Percentiles rank a stretch among this genome's conserved stretches.
phyloP scores from a whole-genome alignment of 1,284 basidiomycete genomes.

The Leccinum brunneo-olivaceum region DNA sequence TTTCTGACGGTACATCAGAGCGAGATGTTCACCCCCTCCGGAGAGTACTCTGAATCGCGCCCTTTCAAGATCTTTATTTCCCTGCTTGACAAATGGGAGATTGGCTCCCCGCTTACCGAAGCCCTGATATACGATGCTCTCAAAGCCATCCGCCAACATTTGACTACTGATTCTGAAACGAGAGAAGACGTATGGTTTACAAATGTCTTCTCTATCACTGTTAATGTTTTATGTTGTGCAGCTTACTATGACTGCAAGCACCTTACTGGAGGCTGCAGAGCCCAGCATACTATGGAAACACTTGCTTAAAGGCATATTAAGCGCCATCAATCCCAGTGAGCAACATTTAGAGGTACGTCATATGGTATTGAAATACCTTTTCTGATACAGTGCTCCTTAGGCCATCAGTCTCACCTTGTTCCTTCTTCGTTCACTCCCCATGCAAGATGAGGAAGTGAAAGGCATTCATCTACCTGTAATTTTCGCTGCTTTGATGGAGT shows the following conservation, averaged over 20 bases:
- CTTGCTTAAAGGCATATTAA: conserved; percentile 51
- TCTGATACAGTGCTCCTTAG: conserved; percentile 31
- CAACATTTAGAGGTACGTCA: conserved; percentile 40
- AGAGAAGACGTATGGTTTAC: conserved; percentile 55
- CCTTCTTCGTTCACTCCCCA: conserved; percentile 61
- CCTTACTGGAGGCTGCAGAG: conserved; percentile 90
- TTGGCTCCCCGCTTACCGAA: conserved; percentile 79
- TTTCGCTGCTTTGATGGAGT: conserved; percentile 60
- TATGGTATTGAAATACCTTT: not conserved
- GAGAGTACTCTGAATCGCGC: conserved; percentile 69
- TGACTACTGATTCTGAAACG: conserved; percentile 43
- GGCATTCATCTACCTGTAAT: conserved; percentile 76
- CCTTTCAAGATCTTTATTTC: conserved; percentile 97
- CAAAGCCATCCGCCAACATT: conserved; percentile 57
- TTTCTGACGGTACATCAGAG: conserved; percentile 34
- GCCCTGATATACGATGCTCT: conserved; percentile 76
- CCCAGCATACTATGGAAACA: conserved; percentile 84
- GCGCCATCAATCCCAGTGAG: conserved; percentile 44
- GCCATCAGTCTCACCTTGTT: conserved; percentile 61
- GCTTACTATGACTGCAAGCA: conserved; percentile 80
- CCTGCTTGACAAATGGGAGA: conserved; percentile 94
- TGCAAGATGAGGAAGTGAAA: conserved; percentile 78
- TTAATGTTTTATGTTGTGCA: conserved; percentile 30
- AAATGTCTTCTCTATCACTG: no score
- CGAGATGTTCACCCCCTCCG: conserved; percentile 68